Base-by-base conservation (phyloP, 2,329 filamentous ascomycete species). In the Colletotrichum endophyticum region DNA sequence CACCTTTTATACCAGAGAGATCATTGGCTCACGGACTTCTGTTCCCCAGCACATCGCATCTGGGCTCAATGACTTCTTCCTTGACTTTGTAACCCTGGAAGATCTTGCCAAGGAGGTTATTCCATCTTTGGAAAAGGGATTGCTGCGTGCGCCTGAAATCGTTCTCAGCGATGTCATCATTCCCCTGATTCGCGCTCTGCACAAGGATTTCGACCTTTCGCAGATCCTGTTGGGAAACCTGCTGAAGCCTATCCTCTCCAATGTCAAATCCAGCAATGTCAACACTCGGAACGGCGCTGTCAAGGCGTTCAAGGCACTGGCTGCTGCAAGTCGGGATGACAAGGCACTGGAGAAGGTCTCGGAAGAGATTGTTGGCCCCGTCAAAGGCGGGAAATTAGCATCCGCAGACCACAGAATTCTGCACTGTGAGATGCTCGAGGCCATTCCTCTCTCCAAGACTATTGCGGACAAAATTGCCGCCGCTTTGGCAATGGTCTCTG, bases 71-170 rank as follows among this genome's bases (percentile, higher is more conserved):
- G 96, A 98, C 83, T 98, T 99, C 87, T 98, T 98, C 83, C 84
- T 87, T 19, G 90, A 89, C 36, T 99, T 96, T 82, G 89, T 94
- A 49, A 93, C 91, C 0, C 83, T 91, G 19, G 93, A 96, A 28
- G 96, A 98, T 79, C 83, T 99, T 34, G 91, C 92, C 70, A 94
- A 92, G 78, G 92, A 96, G 59, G 82, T 99, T 36, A 89, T 98
- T 28, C 95, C 96, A 11, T 88, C 95, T 0, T 87, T 99, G 16
- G 97, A 99, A 82, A 98, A 98, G 86, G 93, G 95, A 8, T 89
- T 99, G 72, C 87, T 99, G 62, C 92, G 98, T 82, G 94, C 96
- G 9, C 98, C 97, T 2, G 97, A 99, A 85, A 93, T 98, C 59
- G 92, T 98, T 16, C 88, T 99, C 32, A 93, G 94, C 80, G 94